Conservation (phyloP, 2,329 filamentous ascomycete genomes). For the Pseudogymnoascus verrucosus region DNA sequence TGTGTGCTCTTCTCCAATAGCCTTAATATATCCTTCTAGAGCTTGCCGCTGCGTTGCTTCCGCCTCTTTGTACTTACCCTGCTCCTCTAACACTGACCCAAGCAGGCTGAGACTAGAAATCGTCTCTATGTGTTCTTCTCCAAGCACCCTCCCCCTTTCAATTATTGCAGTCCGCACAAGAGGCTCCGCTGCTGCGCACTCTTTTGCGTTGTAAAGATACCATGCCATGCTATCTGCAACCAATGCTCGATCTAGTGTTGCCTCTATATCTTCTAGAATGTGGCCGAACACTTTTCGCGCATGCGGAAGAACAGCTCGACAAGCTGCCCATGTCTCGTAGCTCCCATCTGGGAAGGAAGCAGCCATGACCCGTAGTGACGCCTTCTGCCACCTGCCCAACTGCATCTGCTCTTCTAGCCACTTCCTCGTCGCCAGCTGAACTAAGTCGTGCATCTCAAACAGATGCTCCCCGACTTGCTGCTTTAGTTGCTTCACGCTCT, state of each 20-base stretch:
- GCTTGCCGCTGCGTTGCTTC: slow-evolving; percentile 9
- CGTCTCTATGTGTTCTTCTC: too few species aligned
- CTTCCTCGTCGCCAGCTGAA: slow-evolving; percentile 18
- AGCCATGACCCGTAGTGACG: slow-evolving; percentile 16
- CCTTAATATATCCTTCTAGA: slow-evolving; percentile 10
- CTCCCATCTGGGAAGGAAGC: slow-evolving; percentile 17
- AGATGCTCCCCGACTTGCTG: slow-evolving; percentile 10
- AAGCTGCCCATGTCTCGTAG: slow-evolving; percentile 20
- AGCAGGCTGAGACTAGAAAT: too few species aligned
- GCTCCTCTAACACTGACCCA: too few species aligned
- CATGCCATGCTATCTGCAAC: too few species aligned
- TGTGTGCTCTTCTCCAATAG: slow-evolving; percentile 14
- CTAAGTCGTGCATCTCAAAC: slow-evolving; percentile 18
- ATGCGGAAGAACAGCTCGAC: too few species aligned
- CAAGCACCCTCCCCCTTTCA: too few species aligned
- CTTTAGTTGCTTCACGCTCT: slow-evolving; percentile 11
- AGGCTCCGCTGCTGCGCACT: too few species aligned
- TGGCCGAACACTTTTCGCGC: too few species aligned
- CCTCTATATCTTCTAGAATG: too few species aligned
- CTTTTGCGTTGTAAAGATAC: too few species aligned
- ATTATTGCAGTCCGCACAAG: too few species aligned
- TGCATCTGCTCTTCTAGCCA: slow-evolving; percentile 18
- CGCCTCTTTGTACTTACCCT: background rate
- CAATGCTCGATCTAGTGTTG: too few species aligned
- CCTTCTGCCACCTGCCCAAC: slow-evolving; percentile 12